Base-by-base conservation (phyloP, 768 basidiomycete species). In the Tulasnella sp. region DNA sequence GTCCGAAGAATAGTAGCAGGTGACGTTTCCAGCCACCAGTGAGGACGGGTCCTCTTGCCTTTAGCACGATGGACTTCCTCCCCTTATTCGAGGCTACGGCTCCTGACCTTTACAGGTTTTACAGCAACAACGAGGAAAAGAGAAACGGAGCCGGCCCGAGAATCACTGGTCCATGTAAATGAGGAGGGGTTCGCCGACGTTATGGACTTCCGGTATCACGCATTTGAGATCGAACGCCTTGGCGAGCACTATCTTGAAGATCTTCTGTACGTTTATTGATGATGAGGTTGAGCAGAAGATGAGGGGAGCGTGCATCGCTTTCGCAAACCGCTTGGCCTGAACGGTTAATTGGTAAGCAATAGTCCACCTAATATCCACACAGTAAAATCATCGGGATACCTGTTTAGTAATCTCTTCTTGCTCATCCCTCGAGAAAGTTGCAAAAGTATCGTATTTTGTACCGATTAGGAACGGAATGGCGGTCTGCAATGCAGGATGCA, bases 331-430 rank as follows among this genome's bases (percentile, higher is more conserved):
- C 80, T 97, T 97, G 59, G 97, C 96, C 92, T 95, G 78, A 2
- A 40, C 37, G 39, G 39, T 71, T 7, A 72, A 36, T 39, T 37
- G 39, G 37, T 16, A 17, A 26, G 67, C 66, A 0, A 37, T 5
- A 42, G 22, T n/a, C 39, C 37, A n/a, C 34, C n/a, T 1, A 29
- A 64, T 11, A 29, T 12, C 19, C 17, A 8, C 36, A n/a, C n/a
- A n/a, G n/a, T n/a, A n/a, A n/a, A n/a, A 17, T 41, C 8, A n/a
- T 26, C 6, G 7, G 11, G 79, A 70, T 32, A 90, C 92, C 87
- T 98, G 95, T 82, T 95, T 96, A 59, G 97, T 98, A 78, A 98
- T 97, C 82, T 99, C 97, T 81, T 98, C 97, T 80, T 99, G 97
- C 80, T 99, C 97, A 79, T 99, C 97, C 77, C 91, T 85, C 73